Conservation (phyloP, 768 basidiomycete species). For the Tulasnella sp. region DNA sequence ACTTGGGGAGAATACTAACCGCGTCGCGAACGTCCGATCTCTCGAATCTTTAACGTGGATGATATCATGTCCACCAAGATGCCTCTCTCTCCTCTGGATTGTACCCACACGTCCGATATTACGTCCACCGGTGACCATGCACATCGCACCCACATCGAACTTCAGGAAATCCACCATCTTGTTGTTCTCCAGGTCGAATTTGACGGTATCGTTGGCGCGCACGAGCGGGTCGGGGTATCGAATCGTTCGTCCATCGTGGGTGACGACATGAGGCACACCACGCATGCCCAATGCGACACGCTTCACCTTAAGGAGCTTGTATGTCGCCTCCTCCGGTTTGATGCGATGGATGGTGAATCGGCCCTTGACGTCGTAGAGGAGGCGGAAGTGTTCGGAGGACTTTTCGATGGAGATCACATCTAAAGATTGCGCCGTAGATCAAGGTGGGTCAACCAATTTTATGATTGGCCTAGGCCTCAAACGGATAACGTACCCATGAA, state of each 20-base stretch:
- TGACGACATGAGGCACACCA: constrained; percentile 94
- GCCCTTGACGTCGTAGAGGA: constrained; percentile 98
- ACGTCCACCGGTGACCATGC: constrained; percentile 96
- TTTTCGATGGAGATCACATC: constrained; percentile 97
- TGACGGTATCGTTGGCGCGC: constrained; percentile 94
- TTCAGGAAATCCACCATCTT: constrained; percentile 87
- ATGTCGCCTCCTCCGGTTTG: constrained; percentile 90
- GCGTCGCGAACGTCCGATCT: constrained; percentile 94
- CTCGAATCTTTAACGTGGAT: constrained; percentile 94
- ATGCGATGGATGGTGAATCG: constrained; percentile 99
- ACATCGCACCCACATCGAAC: constrained; percentile 95
- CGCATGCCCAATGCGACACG: constrained; percentile 83
- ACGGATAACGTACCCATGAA: constrained; percentile 94
- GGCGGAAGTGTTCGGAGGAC: constrained; percentile 98
- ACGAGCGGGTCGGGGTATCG: constrained; percentile 96
- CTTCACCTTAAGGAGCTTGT: constrained; percentile 93
- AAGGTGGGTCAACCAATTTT: no score
- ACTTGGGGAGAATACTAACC: constrained; percentile 55
- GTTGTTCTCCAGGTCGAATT: constrained; percentile 88
- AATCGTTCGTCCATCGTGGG: constrained; percentile 99
- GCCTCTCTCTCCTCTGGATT: constrained; percentile 94
- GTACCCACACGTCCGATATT: constrained; percentile 99
- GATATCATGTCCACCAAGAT: constrained; percentile 97
- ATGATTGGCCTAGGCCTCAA: no score
- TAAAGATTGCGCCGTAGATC: constrained; percentile 25